Conservation (phyloP, 441 rosid species). For the Dalechampia spathulata region DNA sequence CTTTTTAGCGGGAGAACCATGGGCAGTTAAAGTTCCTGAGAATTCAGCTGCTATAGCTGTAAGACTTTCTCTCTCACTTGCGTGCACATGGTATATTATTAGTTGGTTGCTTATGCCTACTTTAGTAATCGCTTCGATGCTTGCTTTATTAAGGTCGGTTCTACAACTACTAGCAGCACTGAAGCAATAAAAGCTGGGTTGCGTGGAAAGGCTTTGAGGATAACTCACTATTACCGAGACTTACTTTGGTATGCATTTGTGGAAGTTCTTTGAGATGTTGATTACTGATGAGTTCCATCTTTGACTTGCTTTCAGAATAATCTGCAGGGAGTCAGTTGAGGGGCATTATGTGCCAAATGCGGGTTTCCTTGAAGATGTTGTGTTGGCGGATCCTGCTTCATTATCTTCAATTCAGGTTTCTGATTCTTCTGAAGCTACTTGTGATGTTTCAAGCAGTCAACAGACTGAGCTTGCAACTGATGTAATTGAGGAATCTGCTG, state of each 20-base stretch:
- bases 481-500: conserved; percentile 30
- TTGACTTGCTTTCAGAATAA: conserved; percentile 20
- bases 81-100: too few species aligned
- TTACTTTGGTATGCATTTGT: conserved; percentile 54
- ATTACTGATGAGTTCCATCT: conserved; percentile 6
- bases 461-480: conserved; percentile 20
- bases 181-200: conserved; percentile 82
- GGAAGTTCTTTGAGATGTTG: conserved; percentile 3
- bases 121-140: background rate
- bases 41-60: conserved; percentile 88
- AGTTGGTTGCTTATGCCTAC: background rate
- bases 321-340: conserved; percentile 77
- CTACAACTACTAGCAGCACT: conserved; percentile 66
- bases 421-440: conserved; percentile 34
- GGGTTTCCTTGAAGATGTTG: conserved; percentile 75
- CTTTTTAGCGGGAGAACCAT: conserved; percentile 68
- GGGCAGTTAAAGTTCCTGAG: conserved; percentile 97
- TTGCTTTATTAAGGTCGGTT: conserved; percentile 59
- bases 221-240: conserved; percentile 77
- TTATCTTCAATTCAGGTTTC: conserved; percentile 32
- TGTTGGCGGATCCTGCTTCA: conserved; percentile 64
- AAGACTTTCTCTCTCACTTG: conserved; percentile 16
- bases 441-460: conserved; percentile 26
- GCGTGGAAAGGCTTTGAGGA: conserved; percentile 90
- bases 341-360: conserved; percentile 75